These are phyloP conservation scores for Botryotinia narcissicola DNA, from an alignment of 2,329 filamentous ascomycete genomes.

Conservation along the genomic window DNA sequence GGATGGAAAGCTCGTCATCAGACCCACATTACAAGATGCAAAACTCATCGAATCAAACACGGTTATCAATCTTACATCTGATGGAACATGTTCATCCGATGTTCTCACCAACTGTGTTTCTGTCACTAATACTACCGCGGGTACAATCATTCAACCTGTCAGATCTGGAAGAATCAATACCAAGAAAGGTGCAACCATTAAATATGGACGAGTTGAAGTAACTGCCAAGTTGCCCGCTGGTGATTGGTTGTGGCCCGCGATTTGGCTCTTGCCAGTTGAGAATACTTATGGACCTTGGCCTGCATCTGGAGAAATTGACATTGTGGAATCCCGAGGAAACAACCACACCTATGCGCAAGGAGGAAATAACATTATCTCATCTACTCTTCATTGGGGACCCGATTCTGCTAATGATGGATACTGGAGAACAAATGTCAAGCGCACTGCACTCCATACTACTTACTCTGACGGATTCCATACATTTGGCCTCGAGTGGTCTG, in stretches of 20 bases:
- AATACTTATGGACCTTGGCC: slow-evolving; percentile 76
- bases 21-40: slow-evolving; percentile 72
- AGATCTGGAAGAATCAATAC: slow-evolving; percentile 78
- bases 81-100: slow-evolving; percentile 66
- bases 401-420: slow-evolving; percentile 69
- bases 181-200: slow-evolving; percentile 66
- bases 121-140: slow-evolving; percentile 73
- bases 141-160: slow-evolving; percentile 73
- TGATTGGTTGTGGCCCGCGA: slow-evolving; percentile 90
- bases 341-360: slow-evolving; percentile 73
- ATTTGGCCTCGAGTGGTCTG: slow-evolving; percentile 80
- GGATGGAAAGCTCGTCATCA: slow-evolving; percentile 68
- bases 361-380: slow-evolving; percentile 78
- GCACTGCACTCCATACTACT: slow-evolving; percentile 69
- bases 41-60: slow-evolving; percentile 63
- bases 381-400: slow-evolving; percentile 80
- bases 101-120: slow-evolving; percentile 61
- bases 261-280: slow-evolving; percentile 80
- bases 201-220: slow-evolving; percentile 79
- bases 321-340: slow-evolving; percentile 78
- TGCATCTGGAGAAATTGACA: slow-evolving; percentile 78
- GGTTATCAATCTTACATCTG: slow-evolving; percentile 63
- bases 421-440: slow-evolving; percentile 82
- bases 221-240: slow-evolving; percentile 71
- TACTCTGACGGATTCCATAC: slow-evolving; percentile 69